Evolutionary conservation across 306 rosid genomes (phyloP).

Genomic region (Vigna trinervia): DNA sequence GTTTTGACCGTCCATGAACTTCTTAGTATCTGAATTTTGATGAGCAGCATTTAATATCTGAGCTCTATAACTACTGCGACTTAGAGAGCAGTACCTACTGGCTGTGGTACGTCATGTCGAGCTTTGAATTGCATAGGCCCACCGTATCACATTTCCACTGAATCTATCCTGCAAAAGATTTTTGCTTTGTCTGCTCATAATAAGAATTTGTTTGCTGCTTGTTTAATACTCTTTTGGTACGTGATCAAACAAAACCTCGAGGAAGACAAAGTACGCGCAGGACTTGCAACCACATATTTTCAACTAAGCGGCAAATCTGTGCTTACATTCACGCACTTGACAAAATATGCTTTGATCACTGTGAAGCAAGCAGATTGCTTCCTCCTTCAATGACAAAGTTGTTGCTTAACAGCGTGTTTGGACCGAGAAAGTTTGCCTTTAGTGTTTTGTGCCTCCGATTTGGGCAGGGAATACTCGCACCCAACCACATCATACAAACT

Average conservation of each 20-base stretch:
- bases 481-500: not conserved
- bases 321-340: not conserved
- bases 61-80: slow-evolving; percentile 12
- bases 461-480: not conserved
- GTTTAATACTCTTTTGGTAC: not conserved
- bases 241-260: not conserved
- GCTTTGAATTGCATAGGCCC: slow-evolving; percentile 13
- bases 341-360: not conserved
- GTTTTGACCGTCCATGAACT: slow-evolving; percentile 31
- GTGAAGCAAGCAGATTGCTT: not conserved
- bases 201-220: not conserved
- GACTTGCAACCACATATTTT: not conserved
- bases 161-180: not conserved
- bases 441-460: not conserved
- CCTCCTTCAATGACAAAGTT: not conserved
- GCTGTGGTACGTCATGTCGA: slow-evolving; percentile 13
- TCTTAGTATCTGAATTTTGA: slow-evolving; percentile 8
- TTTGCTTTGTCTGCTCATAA: not conserved
- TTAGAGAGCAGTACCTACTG: not conserved
- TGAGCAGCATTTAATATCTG: slow-evolving; percentile 6
- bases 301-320: not conserved
- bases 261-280: not conserved
- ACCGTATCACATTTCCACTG: not conserved
- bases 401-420: not conserved
- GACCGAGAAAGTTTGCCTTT: not conserved